Percentiles rank a stretch among this genome's conserved stretches.
Evolutionary conservation across 768 basidiomycete genomes (phyloP).

Genomic region (Coprinopsis marcescibilis): DNA sequence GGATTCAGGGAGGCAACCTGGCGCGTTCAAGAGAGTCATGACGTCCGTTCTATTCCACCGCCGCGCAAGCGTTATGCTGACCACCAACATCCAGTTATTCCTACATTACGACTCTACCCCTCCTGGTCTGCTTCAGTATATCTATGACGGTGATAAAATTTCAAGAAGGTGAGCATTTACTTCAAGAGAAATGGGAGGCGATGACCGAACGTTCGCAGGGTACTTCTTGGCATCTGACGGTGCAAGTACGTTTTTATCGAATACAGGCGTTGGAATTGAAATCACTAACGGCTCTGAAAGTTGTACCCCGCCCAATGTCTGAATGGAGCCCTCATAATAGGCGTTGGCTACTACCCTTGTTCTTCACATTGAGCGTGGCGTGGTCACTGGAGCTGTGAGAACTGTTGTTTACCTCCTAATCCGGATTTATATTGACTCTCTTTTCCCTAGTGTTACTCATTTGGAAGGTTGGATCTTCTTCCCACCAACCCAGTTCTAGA

Average conservation of each 20-base stretch:
- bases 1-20: slow-evolving; percentile 71
- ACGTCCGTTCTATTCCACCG: slow-evolving; percentile 44
- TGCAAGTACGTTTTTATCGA: slow-evolving; percentile 21
- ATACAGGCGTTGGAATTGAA: neutral
- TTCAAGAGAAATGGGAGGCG: neutral
- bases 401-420: slow-evolving; percentile 4
- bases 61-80: slow-evolving; percentile 13
- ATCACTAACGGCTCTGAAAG: slow-evolving; percentile 25
- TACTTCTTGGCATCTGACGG: slow-evolving; percentile 31
- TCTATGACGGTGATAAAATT: slow-evolving; percentile 64
- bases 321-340: slow-evolving; percentile 42
- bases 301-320: slow-evolving; percentile 46
- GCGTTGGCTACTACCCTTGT: slow-evolving; percentile 60
- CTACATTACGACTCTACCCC: slow-evolving; percentile 65
- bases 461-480: slow-evolving; percentile 53
- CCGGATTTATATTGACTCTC: slow-evolving; percentile 1
- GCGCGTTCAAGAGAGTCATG: slow-evolving; percentile 86
- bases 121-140: slow-evolving; percentile 60
- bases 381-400: slow-evolving; percentile 78
- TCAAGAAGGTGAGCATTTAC: slow-evolving; percentile 51
- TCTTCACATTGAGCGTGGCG: slow-evolving; percentile 63
- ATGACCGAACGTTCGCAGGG: slow-evolving; percentile 25
- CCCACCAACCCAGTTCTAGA: neutral
- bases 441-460: slow-evolving; percentile 56
- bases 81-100: slow-evolving; percentile 50